Percentiles rank a stretch among this genome's conserved stretches.
phyloP scores from a whole-genome alignment of 306 rosid genomes.

The Spatholobus suberectus region DNA sequence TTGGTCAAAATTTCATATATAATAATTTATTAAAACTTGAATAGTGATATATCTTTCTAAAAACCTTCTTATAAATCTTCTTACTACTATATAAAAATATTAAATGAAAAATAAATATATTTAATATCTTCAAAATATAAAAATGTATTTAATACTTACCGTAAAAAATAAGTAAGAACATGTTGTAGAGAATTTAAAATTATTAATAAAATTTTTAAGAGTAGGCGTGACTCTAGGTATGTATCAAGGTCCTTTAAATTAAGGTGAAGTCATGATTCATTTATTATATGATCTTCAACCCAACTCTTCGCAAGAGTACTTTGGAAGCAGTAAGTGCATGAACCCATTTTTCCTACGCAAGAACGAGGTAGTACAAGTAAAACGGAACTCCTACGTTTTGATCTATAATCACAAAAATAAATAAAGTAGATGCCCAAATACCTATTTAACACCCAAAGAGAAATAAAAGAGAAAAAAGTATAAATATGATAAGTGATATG shows the following conservation, averaged over 20 bases:
- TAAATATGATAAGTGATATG: too few species aligned
- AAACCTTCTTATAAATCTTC: too few species aligned
- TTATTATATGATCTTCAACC: not conserved
- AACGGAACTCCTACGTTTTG: not conserved
- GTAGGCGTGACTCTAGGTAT: not conserved
- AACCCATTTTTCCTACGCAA: not conserved
- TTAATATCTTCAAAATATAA: too few species aligned
- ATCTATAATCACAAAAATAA: too few species aligned
- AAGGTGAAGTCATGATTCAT: constrained; percentile 1
- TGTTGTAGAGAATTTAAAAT: not conserved
- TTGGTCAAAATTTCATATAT: constrained; percentile 51
- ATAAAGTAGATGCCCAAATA: too few species aligned
- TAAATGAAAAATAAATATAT: too few species aligned
- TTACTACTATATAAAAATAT: too few species aligned
- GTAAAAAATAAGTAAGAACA: too few species aligned
- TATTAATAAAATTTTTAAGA: not conserved
- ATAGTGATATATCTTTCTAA: too few species aligned
- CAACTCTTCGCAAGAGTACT: not conserved
- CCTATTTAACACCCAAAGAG: too few species aligned
- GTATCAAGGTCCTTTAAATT: not conserved
- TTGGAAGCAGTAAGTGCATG: not conserved
- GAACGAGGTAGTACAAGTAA: not conserved
- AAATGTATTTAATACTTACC: too few species aligned
- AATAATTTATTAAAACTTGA: not conserved
- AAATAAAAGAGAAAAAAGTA: too few species aligned